Base-by-base conservation (phyloP, 225 moss, liverwort and hornwort genomes). In the Antitrichia curtipendula region DNA sequence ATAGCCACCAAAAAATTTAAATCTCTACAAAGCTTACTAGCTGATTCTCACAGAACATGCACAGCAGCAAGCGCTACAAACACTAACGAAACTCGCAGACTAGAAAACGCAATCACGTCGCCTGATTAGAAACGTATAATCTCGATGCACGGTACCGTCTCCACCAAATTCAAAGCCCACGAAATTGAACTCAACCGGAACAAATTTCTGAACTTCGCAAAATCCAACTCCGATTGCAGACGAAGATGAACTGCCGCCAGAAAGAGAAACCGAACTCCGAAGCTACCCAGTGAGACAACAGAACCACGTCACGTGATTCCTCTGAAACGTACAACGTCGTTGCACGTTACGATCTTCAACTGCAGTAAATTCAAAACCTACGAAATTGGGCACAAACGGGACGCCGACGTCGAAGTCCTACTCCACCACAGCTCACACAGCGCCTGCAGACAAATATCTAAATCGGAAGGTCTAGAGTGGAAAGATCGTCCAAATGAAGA, bases 1-100 rank as follows among this genome's bases (percentile, higher is more conserved):
- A 97, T 97, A 69, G 78, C 90, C 73, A 45, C 76, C 75, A 16
- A 73, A 43, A 17, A 64, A 5, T 50, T 41, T 49, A 62, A 68
- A 56, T 32, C 68, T 15, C 86, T 40, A 6, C 57, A 86, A 68
- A 52, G 2, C 85, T 78, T 12, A 57, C 78, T 75, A 38, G 75
- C 60, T n/a, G 29, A 71, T 69, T 41, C 83, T 19, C 41, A 20
- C 57, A 83, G 41, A 38, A 74, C 61, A 61, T n/a, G 7, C 49
- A 38, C 85, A 47, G 32, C 40, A 56, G 15, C 68, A 56, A 56
- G 70, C 53, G 32, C 56, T 19, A 13, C 13, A 40, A 77, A 77
- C 69, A 40, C 58, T 13, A 50, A 25, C 59, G 9, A 18, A 77
- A 40, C 45, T 16, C 64, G 40, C 29, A 62, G 12, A 24, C 43